These are phyloP conservation scores for Porphyra umbilicalis DNA, from an alignment of 31 red algal genomes.

Conservation along the genomic window DNA sequence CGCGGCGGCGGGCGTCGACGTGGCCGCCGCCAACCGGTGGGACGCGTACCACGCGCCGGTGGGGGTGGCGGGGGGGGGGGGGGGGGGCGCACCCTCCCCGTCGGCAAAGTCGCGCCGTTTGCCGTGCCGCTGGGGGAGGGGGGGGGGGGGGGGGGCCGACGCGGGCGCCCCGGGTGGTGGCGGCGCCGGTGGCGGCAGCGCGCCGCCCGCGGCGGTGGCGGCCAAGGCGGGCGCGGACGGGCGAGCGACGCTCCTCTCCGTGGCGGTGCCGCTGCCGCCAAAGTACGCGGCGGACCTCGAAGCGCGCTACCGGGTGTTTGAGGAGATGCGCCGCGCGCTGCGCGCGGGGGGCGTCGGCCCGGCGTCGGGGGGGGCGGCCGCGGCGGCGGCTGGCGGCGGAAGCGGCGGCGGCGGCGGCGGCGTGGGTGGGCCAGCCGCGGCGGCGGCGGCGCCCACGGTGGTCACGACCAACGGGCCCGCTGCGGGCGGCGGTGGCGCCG, in stretches of 20 bases:
- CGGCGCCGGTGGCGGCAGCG: constrained; percentile 6
- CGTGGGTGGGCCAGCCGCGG: not conserved
- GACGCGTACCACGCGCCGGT: constrained; percentile 66
- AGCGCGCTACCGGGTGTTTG: not conserved
- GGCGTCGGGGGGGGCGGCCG: not conserved
- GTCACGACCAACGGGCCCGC: not conserved
- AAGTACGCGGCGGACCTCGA: constrained; percentile 37
- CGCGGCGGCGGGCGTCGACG: constrained; percentile 42
- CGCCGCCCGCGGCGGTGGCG: constrained; percentile 4
- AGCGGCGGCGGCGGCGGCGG: not conserved
- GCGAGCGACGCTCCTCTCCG: constrained; percentile 31
- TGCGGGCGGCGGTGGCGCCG: not conserved
- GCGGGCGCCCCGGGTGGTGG: constrained; percentile 17
- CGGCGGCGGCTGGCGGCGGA: not conserved
- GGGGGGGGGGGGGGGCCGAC: constrained; percentile 17
- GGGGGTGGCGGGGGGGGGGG: constrained; percentile 24
- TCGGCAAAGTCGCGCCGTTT: constrained; percentile 61
- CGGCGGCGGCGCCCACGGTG: not conserved
- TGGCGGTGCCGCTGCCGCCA: constrained; percentile 41
- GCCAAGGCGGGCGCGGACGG: constrained; percentile 28
- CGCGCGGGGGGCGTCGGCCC: not conserved
- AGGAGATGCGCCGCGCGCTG: not conserved
- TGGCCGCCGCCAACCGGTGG: constrained; percentile 42
- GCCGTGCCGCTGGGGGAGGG: constrained; percentile 63
- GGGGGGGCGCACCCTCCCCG: constrained; percentile 17